Base-by-base conservation (phyloP, 1,284 basidiomycete species). In the Afroboletus lepidellus region DNA sequence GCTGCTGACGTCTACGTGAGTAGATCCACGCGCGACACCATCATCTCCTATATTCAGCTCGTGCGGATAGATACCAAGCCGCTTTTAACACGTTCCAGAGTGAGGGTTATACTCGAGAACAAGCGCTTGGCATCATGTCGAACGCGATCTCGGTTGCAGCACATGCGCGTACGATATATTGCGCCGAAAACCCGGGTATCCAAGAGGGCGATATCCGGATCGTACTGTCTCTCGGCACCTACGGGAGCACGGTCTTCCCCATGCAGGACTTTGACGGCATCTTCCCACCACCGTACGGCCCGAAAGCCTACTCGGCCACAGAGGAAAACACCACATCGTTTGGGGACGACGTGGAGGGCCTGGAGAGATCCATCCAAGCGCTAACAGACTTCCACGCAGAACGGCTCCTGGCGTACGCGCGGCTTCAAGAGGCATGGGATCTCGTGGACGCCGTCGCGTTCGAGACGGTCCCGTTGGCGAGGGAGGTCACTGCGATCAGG, bases 251-350 rank as follows among this genome's bases (percentile, higher is more conserved):
- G 2, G 72, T 90, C 15, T 66, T 69, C 7, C 83, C 85, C 0
- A 79, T 84, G 25, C 85, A 90, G 59, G 90, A 92, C 64, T 92
- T 85, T 61, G 75, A 78, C 53, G 90, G 87, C 7, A 73, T 80
- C 56, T 92, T 90, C 60, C 87, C 90, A 1, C 83, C 85, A 0
- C 88, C 88, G 0, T 90, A 80, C 58, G 89, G 89, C 0, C 89
- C 87, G 0, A 69, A 66, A 48, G 74, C 62, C 2, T 78, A 73
- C 56, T 63, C 59, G 3, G 60, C 57, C 23, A 51, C 53, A 1
- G 57, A 41, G 3, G 58, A 59, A 5, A 78, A 79, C 51, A 62
- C 57, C 41, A 83, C 80, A 45, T 68, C 72, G 3, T 84, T 81
- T 59, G 66, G 67, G 2, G 62, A 66, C 15, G 70, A 69, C 38